Percentiles rank a stretch among this genome's conserved stretches.
phyloP scores from a whole-genome alignment of 345 rosid genomes.

The Arabidopsis thaliana region TAIR10.1 NC_003071.7:7672501-7673000 shows the following conservation, averaged over 20 bases:
- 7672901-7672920: conserved; percentile 69
- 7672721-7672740: conserved; percentile 88
- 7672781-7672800: conserved; percentile 56
- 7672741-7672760: conserved; percentile 81
- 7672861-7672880: conserved; percentile 78
- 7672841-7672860: conserved; percentile 66
- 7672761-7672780: conserved; percentile 56
- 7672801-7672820: conserved; percentile 55
- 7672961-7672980: background rate
- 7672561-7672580: conserved; percentile 82
- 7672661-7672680: conserved; percentile 61
- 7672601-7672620: conserved; percentile 78
- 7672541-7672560: conserved; percentile 76
- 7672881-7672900: conserved; percentile 69
- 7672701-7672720: conserved; percentile 74
- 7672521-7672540: conserved; percentile 66
- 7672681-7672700: conserved; percentile 79
- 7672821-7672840: conserved; percentile 88
- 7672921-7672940: conserved; percentile 48
- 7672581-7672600: conserved; percentile 75
- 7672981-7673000: conserved; percentile 19
- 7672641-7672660: conserved; percentile 74
- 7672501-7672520: conserved; percentile 66
- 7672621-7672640: conserved; percentile 78
- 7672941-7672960: background rate